These are phyloP conservation scores for Pseudozyma sp. DNA, from an alignment of 1,284 basidiomycete genomes.

Conservation along the genomic window DNA sequence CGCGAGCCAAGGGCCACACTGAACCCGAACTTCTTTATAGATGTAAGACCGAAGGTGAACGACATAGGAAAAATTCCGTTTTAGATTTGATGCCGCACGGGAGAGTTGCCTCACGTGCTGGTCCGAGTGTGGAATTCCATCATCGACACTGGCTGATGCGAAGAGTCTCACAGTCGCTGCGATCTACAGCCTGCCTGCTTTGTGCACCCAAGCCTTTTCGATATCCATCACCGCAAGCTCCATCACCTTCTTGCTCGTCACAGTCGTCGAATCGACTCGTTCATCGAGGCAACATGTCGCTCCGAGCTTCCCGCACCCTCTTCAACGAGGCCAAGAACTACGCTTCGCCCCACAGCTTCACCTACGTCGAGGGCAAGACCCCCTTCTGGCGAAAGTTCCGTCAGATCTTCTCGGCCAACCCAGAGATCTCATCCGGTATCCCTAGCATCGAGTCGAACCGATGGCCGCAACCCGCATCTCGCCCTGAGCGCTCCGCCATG, in stretches of 20 bases:
- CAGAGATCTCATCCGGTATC: slow-evolving; percentile 90
- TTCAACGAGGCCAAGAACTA: slow-evolving; percentile 55
- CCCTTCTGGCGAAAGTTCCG: slow-evolving; percentile 68
- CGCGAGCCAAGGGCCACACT: too few relatives aligned
- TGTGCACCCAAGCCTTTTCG: too few relatives aligned
- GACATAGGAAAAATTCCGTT: neutral
- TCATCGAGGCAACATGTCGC: slow-evolving; percentile 34
- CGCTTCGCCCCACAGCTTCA: slow-evolving; percentile 61
- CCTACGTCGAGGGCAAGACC: slow-evolving; percentile 64
- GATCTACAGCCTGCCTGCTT: neutral
- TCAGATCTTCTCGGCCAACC: slow-evolving; percentile 74
- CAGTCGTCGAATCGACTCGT: neutral
- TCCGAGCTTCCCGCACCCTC: slow-evolving; percentile 52
- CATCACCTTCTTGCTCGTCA: slow-evolving; percentile 1
- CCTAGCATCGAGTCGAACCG: slow-evolving; percentile 80
- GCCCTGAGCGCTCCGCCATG: slow-evolving; percentile 84
- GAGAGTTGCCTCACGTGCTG: neutral
- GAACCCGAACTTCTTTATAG: neutral
- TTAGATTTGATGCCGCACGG: neutral
- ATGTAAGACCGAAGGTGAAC: neutral
- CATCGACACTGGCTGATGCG: neutral
- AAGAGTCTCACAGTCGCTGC: neutral
- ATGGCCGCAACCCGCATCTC: slow-evolving; percentile 85
- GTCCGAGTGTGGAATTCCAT: slow-evolving; percentile 2
- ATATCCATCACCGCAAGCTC: neutral